These are phyloP conservation scores for Rhodotorula toruloides DNA, from an alignment of 768 basidiomycete species.

Conservation along the genomic window DNA sequence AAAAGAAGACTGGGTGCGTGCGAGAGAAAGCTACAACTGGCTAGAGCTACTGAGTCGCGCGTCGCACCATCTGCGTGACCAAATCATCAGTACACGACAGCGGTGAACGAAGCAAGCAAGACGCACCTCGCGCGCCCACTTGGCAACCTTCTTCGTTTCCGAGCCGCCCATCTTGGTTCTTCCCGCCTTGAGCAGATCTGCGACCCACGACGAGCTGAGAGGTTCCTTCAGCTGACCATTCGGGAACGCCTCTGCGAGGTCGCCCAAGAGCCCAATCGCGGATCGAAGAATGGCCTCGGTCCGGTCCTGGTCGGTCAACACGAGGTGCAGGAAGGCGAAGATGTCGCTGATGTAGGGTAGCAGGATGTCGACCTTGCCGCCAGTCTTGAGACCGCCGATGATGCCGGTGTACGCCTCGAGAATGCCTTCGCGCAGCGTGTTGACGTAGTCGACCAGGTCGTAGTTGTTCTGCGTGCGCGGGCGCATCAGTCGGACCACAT, in stretches of 20 bases:
- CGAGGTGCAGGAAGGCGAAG: conserved; percentile 68
- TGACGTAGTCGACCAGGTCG: conserved; percentile 87
- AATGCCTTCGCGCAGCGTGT: conserved; percentile 84
- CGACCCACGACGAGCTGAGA: conserved; percentile 69
- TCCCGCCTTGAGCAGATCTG: conserved; percentile 68
- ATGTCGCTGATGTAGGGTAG: conserved; percentile 67
- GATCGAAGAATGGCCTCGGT: conserved; percentile 70
- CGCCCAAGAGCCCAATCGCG: conserved; percentile 80
- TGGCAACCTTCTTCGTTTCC: conserved; percentile 81
- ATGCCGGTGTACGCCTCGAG: conserved; percentile 95
- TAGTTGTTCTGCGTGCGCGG: conserved; percentile 65
- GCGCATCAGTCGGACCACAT: background rate
- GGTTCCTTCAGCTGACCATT: conserved; percentile 72
- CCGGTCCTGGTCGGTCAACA: conserved; percentile 74
- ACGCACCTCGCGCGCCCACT: conserved; percentile 85
- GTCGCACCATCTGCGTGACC: conserved; percentile 32
- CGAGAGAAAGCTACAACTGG: no score
- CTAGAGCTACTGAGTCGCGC: conserved; percentile 37
- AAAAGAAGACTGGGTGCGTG: no score
- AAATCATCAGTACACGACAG: background rate
- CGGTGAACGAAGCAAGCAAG: background rate
- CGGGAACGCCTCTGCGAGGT: conserved; percentile 82
- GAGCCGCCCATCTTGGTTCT: conserved; percentile 58
- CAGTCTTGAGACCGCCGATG: conserved; percentile 80
- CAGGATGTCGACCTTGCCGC: conserved; percentile 67